Evolutionary conservation across 2,329 filamentous ascomycete genomes (phyloP), one percentile per base, ranked within the genome.

Genomic region (Penicillium sp.): DNA sequence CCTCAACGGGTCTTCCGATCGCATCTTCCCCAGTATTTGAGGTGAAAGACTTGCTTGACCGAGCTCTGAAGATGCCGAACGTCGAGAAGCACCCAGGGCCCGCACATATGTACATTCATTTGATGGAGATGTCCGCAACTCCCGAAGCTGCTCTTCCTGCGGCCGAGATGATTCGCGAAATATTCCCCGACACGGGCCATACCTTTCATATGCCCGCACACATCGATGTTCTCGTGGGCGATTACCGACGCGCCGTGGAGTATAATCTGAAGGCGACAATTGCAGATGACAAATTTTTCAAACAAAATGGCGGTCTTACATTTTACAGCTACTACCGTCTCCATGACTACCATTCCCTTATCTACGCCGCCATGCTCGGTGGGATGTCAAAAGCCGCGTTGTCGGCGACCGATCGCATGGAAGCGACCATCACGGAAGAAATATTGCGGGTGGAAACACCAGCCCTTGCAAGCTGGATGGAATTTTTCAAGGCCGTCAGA

Each of bases 401-500:
- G 0, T 82, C 88, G 0, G 87, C 88, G 0, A 83, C 84, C 0
- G 67, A 71, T 0, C 77, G 79, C 28, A 82, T 93, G 53, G 88
- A 92, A 67, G 76, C 76, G 0, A 85, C 85, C 0, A 76, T 93
- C 13, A 84, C 89, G 0, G 85, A 89, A 49, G 82, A 83, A 0
- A 76, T 92, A 2, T 79, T 93, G 0, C 83, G 85, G 0, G 79
- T 90, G 4, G 71, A 87, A 63, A 87, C 85, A 0, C 89, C 89
- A 0, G 88, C 89, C 0, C 90, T 93, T 86, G 90, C 89, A 0
- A 88, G 93, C 73, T 92, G 89, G 88, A 79, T 92, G 1, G 91
- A 93, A 75, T 84, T 84, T 2, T 92, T 92, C 66, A 75, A 89
- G 1, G 83, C 84, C 1, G 85, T 91, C 69, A 82, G 87, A 1